These are phyloP conservation scores for Colletotrichum sp. DNA, from an alignment of 2,329 filamentous ascomycete species.

Conservation along the genomic window DNA sequence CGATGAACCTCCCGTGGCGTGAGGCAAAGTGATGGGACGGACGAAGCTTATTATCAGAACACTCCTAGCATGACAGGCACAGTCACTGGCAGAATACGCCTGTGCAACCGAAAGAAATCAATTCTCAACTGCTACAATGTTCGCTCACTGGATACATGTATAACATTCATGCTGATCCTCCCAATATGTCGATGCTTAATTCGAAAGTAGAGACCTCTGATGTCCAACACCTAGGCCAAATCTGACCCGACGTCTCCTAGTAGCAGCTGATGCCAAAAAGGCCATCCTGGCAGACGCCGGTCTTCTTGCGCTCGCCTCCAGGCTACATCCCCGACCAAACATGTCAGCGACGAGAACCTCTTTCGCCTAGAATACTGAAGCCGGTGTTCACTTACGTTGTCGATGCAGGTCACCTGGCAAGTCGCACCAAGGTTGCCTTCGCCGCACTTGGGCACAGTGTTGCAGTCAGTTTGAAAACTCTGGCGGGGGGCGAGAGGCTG, in stretches of 20 bases:
- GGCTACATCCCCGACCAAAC: neutral
- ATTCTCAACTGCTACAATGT: neutral
- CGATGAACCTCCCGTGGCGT: neutral
- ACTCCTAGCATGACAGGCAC: neutral
- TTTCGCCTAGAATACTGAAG: too few species aligned
- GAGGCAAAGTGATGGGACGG: neutral
- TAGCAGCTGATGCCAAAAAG: neutral
- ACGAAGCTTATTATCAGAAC: neutral
- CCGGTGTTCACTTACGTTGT: neutral
- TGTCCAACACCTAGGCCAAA: neutral
- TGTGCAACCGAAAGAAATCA: neutral
- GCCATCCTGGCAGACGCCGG: neutral
- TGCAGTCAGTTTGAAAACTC: neutral
- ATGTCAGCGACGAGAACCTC: neutral
- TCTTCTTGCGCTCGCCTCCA: neutral
- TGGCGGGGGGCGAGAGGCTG: neutral
- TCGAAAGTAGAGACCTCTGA: neutral
- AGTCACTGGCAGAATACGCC: neutral
- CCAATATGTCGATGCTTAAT: neutral
- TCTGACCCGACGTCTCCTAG: too few species aligned
- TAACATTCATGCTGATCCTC: neutral
- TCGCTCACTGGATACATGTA: neutral
- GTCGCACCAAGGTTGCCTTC: neutral
- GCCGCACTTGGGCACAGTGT: neutral
- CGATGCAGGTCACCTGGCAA: neutral